Evolutionary conservation across 768 basidiomycete species (phyloP).

Genomic region (Mycena epipterygia): DNA sequence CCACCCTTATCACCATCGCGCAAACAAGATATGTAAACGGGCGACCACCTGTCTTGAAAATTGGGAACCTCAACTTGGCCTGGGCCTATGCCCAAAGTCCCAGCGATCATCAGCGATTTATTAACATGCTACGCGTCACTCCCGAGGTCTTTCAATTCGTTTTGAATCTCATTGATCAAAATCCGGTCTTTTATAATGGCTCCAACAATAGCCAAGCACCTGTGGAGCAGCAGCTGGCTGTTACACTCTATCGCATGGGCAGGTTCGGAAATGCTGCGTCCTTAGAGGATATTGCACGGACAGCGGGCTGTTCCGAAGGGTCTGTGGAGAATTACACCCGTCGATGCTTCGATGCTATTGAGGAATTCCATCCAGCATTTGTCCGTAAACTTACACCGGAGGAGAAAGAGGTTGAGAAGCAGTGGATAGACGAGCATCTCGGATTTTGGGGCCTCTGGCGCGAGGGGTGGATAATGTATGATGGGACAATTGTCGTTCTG

Average conservation of each 20-base stretch:
- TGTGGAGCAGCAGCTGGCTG: neutral
- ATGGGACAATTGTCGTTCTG: conserved; percentile 53
- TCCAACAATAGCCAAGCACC: conserved; percentile 42
- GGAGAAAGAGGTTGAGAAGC: conserved; percentile 51
- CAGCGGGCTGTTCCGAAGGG: neutral
- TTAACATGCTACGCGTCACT: conserved; percentile 37
- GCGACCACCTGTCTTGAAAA: conserved; percentile 32
- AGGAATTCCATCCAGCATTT: conserved; percentile 44
- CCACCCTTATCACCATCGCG: no score
- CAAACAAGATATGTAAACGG: no score
- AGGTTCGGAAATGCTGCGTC: conserved; percentile 2
- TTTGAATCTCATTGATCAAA: conserved; percentile 33
- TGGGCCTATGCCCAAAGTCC: conserved; percentile 39
- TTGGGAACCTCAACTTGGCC: conserved; percentile 39
- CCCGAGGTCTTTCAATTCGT: conserved; percentile 31
- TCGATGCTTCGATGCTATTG: neutral
- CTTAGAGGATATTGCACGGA: neutral
- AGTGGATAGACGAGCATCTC: conserved; percentile 48
- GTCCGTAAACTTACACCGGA: conserved; percentile 41
- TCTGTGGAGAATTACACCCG: neutral
- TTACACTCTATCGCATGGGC: neutral
- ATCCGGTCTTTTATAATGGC: conserved; percentile 24
- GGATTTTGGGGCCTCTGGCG: conserved; percentile 48
- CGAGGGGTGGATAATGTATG: conserved; percentile 52
- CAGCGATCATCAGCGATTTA: conserved; percentile 25